Evolutionary conservation across 2,329 filamentous ascomycete genomes (phyloP), one percentile per base, ranked within the genome.

Genomic region (Penicillium sp.): DNA sequence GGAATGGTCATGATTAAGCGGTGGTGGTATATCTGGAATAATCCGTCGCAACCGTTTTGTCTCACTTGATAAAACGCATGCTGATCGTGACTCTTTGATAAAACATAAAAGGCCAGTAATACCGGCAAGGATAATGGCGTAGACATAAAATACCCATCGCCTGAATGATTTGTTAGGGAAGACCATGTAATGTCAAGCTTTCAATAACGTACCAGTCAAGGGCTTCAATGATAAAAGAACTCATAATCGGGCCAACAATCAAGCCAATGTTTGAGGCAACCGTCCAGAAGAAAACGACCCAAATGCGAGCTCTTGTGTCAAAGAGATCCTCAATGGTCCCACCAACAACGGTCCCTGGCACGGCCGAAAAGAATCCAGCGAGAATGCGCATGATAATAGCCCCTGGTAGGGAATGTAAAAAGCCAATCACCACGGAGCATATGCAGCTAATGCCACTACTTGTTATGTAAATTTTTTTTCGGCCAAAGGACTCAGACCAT

Each of bases 271-370:
- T 78, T 0, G 77, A 71, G 3, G 69, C 70, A 14, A 71, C 68
- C 37, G 73, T 73, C 75, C 78, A 82, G 2, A 74, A 53, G 44
- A 77, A 76, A 1, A 81, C 70, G 4, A 78, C 60, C 78, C 78
- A 81, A 4, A 80, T 75, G 6, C 80, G 72, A 19, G 68, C 67
- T 49, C 70, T 70, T 1, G 72, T 69, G 50, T 80, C 75, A 65
- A 75, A 81, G 65, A 82, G 74, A 61, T 82, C 80, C 57, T 83
- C 80, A 29, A 82, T 72, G 50, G 75, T 80, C 0, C 80, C 79
- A 0, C 75, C 72, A 3, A 77, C 73, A 8, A 82, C 75, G 4
- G 78, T 74, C 0, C 77, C 72, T 1, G 80, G 80, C n/a, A 81
- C 74, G 2, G 80, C 78, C 0, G 80, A 81, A 10, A 79, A 66